Conservation (phyloP, 768 basidiomycete genomes). For the Stropharia rugosoannulata region DNA sequence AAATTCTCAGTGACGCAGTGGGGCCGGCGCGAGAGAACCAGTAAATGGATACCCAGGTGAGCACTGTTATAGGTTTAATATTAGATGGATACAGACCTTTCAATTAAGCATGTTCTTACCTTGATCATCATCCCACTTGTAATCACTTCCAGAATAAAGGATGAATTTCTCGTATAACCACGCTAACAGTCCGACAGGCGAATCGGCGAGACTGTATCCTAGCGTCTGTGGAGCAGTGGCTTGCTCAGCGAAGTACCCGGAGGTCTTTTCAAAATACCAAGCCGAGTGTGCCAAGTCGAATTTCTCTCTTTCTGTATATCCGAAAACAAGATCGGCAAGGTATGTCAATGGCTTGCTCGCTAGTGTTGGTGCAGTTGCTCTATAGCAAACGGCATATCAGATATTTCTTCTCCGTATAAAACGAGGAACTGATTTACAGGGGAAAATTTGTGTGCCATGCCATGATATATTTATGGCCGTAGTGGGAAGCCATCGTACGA, state of each 20-base stretch:
- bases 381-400: background rate
- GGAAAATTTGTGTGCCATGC: slow-evolving; percentile 51
- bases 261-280: background rate
- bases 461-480: slow-evolving; percentile 38
- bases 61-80: slow-evolving; percentile 29
- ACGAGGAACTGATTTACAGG: background rate
- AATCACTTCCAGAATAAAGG: background rate
- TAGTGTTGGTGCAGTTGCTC: slow-evolving; percentile 22
- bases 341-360: slow-evolving; percentile 20
- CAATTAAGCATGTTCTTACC: slow-evolving; percentile 19
- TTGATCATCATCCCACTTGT: slow-evolving; percentile 41
- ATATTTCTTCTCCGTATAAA: background rate
- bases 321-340: slow-evolving; percentile 17
- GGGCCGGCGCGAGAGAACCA: slow-evolving; percentile 59
- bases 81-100: background rate
- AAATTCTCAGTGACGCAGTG: slow-evolving; percentile 55
- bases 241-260: slow-evolving; percentile 29
- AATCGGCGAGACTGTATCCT: slow-evolving; percentile 43
- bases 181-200: slow-evolving; percentile 34
- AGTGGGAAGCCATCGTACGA: slow-evolving; percentile 21
- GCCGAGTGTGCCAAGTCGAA: background rate
- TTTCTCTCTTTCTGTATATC: slow-evolving; percentile 23
- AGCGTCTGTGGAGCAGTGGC: slow-evolving; percentile 34
- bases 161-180: too few species aligned
- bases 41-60: slow-evolving; percentile 61